Base-by-base conservation (phyloP, 2,329 filamentous ascomycete genomes). In the Aspergillus hiratsukae region DNA sequence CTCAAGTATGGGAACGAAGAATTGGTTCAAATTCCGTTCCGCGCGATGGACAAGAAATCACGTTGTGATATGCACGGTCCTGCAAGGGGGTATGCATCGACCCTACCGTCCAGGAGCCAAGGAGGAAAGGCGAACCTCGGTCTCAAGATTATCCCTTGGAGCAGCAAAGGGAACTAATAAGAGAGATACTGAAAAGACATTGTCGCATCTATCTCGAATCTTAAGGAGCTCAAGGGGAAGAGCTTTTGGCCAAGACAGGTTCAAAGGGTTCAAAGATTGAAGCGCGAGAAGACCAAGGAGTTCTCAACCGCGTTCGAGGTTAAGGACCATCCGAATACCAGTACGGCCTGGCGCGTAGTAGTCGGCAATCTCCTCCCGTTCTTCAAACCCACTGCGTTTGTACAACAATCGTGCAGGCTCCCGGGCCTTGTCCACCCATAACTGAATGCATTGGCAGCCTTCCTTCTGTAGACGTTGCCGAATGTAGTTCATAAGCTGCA, bases 341-440 rank as follows among this genome's bases (percentile, higher is more conserved):
- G 75, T 76, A 56, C 79, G 73, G 52, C 78, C 78, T 59, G 73
- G 72, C 28, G 76, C 76, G 64, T 82, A 83, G 67, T 82, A 83
- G 65, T 81, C 72, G 49, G 68, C 66, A 48, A 80, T 74, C 48
- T 70, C 68, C 59, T 81, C 76, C 25, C 71, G 67, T 68, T 80
- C 73, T 56, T 73, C 63, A 66, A 82, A 83, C 45, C 75, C 77
- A 66, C 67, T 73, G 7, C 72, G 70, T 25, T 61, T 55, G 68
- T 82, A 83, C 57, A 82, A 64, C 50, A 67, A 66, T 60, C 75
- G 72, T 6, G 81, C 79, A 57, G 74, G 69, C 37, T 69, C 63
- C 60, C 78, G 75, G 49, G 65, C 72, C 66, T 78, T 75, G 59
- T 83, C 79, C 48, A 82, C 80, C 80, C 80, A 82, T 52, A 82